phyloP scores from a whole-genome alignment of 352 stramenopile species.

The Pythium diclinum region DNA sequence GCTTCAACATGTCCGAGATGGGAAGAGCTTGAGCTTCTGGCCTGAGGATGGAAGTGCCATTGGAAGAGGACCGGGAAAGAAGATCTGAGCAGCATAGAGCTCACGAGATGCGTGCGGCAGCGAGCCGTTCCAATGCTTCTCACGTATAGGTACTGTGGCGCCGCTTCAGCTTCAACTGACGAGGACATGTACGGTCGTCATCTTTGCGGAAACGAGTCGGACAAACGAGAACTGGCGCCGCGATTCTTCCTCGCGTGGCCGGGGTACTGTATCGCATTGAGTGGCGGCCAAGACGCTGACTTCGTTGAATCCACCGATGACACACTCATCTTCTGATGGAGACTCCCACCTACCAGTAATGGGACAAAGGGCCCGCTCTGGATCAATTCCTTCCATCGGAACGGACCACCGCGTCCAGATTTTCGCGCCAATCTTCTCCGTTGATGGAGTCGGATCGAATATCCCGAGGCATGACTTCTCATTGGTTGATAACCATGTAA shows the following conservation, averaged over 20 bases:
- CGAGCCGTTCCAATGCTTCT: not conserved
- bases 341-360: too few relatives aligned
- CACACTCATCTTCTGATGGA: not conserved
- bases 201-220: not conserved
- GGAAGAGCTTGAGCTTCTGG: not conserved
- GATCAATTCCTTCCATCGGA: not conserved
- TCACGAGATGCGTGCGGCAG: not conserved
- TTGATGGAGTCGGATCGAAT: not conserved
- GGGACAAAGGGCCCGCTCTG: not conserved
- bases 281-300: not conserved
- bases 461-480: not conserved
- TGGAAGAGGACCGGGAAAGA: not conserved
- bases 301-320: not conserved
- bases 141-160: not conserved
- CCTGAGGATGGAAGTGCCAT: not conserved
- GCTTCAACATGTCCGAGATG: not conserved
- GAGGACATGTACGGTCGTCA: not conserved
- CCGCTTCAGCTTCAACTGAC: not conserved
- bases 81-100: not conserved
- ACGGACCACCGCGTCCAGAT: not conserved
- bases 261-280: not conserved
- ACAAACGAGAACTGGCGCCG: not conserved
- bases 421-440: not conserved
- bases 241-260: not conserved
- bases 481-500: constrained; percentile 9